Percentiles rank a stretch among this genome's conserved stretches.
phyloP scores from a whole-genome alignment of 352 stramenopile genomes.

The Phytophthora kernoviae region DNA sequence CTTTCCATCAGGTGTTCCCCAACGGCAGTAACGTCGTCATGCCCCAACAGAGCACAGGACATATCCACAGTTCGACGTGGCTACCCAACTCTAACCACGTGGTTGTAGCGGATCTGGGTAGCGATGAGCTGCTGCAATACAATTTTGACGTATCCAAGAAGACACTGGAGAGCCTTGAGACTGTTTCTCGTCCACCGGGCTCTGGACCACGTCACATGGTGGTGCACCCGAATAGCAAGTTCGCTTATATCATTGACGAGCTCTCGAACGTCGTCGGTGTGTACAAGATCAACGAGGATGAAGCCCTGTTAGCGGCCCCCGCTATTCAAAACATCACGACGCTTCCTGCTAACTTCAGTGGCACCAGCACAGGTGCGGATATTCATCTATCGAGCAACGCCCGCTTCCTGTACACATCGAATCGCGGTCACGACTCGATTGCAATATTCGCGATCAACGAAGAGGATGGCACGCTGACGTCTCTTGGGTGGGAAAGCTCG shows the following conservation, averaged over 20 bases:
- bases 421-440: conserved; percentile 68
- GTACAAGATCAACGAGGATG: conserved; percentile 39
- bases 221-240: conserved; percentile 42
- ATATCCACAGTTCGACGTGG: conserved; percentile 72
- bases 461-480: conserved; percentile 34
- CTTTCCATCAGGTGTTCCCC: conserved; percentile 49
- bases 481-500: conserved; percentile 40
- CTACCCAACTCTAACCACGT: conserved; percentile 41
- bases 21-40: conserved; percentile 43
- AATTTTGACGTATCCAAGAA: conserved; percentile 40
- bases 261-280: conserved; percentile 64
- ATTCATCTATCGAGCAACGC: conserved; percentile 56
- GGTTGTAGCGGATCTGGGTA: conserved; percentile 61
- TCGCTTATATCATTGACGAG: conserved; percentile 64
- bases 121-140: conserved; percentile 61
- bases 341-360: conserved; percentile 40
- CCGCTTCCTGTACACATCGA: conserved; percentile 65
- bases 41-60: conserved; percentile 43
- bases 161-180: conserved; percentile 33
- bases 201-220: conserved; percentile 68
- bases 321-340: conserved; percentile 57
- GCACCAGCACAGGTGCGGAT: conserved; percentile 35
- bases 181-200: conserved; percentile 31
- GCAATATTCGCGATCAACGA: conserved; percentile 47
- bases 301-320: conserved; percentile 20